phyloP scores from a whole-genome alignment of 2,329 filamentous ascomycete species.

The Pyricularia pennisetigena region DNA sequence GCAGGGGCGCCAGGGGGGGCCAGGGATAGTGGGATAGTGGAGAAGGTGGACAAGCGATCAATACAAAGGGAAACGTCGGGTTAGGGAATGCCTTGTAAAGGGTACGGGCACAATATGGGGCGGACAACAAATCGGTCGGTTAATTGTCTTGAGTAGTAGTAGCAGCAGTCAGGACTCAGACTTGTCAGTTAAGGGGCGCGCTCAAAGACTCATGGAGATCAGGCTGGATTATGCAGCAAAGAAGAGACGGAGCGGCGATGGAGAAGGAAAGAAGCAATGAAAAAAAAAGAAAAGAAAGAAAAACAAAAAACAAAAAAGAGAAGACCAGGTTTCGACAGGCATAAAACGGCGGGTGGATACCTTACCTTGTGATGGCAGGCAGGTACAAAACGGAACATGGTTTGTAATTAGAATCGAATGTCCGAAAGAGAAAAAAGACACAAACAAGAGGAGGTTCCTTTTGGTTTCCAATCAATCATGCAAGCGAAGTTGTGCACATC shows the following conservation, averaged over 20 bases:
- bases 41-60: not conserved
- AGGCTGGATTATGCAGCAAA: not conserved
- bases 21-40: not conserved
- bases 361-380: not conserved
- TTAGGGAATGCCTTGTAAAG: not conserved
- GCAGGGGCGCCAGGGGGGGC: not conserved
- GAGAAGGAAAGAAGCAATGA: not conserved
- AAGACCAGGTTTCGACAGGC: not conserved
- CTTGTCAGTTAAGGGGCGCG: not conserved
- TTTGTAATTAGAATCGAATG: not conserved
- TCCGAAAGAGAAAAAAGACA: not conserved
- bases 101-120: too few relatives aligned
- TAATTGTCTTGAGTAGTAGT: not conserved
- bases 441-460: not conserved
- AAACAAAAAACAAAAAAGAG: not conserved
- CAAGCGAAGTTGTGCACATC: not conserved
- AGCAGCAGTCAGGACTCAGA: not conserved
- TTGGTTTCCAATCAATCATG: conserved; percentile 1
- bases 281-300: not conserved
- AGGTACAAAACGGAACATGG: not conserved
- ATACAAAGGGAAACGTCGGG: not conserved
- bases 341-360: not conserved
- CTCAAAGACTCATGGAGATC: not conserved
- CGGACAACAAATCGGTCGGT: not conserved
- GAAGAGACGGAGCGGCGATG: not conserved